These are phyloP conservation scores for Microbotryum saponariae DNA, from an alignment of 1,284 basidiomycete genomes.

Conservation along the genomic window DNA sequence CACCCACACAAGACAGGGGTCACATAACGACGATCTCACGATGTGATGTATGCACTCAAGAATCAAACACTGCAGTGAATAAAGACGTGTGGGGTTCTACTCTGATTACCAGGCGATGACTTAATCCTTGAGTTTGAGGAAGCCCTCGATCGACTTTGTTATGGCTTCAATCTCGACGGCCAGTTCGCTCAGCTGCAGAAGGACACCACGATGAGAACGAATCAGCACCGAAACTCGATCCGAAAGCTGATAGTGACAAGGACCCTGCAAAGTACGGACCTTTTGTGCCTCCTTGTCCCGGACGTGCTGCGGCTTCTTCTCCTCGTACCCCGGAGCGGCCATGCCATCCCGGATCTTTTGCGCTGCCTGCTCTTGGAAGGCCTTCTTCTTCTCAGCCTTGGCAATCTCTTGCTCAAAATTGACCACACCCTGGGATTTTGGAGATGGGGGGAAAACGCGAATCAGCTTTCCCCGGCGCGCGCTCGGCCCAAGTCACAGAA, in stretches of 20 bases:
- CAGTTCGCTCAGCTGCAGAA: constrained; percentile 52
- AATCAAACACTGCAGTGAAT: no score
- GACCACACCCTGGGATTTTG: constrained; percentile 59
- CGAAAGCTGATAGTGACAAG: not conserved
- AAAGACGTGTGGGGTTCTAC: no score
- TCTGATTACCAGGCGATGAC: constrained; percentile 1
- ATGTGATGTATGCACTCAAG: no score
- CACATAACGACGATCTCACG: no score
- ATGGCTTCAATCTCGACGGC: constrained; percentile 59
- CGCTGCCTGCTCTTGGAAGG: constrained; percentile 58
- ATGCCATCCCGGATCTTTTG: constrained; percentile 71
- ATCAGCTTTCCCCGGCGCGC: not conserved
- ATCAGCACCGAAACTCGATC: not conserved
- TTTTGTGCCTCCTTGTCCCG: constrained; percentile 67
- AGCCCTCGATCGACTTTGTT: constrained; percentile 55
- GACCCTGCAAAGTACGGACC: constrained; percentile 46
- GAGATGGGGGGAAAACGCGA: not conserved
- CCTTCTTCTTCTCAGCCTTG: constrained; percentile 77
- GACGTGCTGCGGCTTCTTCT: constrained; percentile 69
- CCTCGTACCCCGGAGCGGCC: constrained; percentile 64
- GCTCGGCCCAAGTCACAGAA: no score
- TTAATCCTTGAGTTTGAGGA: constrained; percentile 44
- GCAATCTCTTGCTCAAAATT: constrained; percentile 74
- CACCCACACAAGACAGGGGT: no score
- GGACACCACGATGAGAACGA: not conserved